Conservation (phyloP, 1,284 basidiomycete genomes). For the Puccinia sorghi region DNA sequence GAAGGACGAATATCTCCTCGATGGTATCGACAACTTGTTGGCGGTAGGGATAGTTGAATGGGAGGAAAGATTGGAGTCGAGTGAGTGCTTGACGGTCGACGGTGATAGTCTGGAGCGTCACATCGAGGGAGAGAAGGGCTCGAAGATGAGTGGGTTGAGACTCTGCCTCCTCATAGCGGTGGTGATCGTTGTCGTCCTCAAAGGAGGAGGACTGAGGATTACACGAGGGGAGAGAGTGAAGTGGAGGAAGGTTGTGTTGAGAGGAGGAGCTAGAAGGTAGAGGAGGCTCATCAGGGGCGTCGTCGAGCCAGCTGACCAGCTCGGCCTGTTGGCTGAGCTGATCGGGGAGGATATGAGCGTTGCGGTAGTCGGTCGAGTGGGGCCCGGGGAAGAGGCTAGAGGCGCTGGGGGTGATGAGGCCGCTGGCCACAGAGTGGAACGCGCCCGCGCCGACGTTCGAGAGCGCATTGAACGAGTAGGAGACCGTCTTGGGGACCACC, state of each 20-base stretch:
- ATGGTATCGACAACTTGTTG: constrained; percentile 71
- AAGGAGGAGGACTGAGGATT: too few species aligned
- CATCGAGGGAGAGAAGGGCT: constrained; percentile 33
- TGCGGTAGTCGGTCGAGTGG: constrained; percentile 61
- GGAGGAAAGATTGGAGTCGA: constrained; percentile 59
- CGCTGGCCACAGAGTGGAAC: constrained; percentile 65
- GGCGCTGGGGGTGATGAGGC: constrained; percentile 19
- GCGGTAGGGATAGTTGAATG: constrained; percentile 28
- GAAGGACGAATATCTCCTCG: constrained; percentile 84
- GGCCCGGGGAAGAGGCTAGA: not conserved
- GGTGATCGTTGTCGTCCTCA: too few species aligned
- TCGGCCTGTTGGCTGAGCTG: constrained; percentile 55
- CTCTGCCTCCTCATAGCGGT: not conserved
- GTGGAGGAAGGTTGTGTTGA: constrained; percentile 7
- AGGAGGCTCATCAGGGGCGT: constrained; percentile 21
- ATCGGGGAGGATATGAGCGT: constrained; percentile 84
- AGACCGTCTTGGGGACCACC: constrained; percentile 83
- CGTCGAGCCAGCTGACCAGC: constrained; percentile 50
- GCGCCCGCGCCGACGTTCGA: constrained; percentile 69
- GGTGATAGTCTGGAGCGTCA: constrained; percentile 67
- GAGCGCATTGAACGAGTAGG: constrained; percentile 70
- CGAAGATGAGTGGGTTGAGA: constrained; percentile 6
- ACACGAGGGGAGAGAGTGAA: not conserved
- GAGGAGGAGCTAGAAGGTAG: constrained; percentile 3
- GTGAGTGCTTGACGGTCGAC: constrained; percentile 86